Evolutionary conservation across 1,284 basidiomycete genomes (phyloP).

Genomic region (Boletus subluridellus): DNA sequence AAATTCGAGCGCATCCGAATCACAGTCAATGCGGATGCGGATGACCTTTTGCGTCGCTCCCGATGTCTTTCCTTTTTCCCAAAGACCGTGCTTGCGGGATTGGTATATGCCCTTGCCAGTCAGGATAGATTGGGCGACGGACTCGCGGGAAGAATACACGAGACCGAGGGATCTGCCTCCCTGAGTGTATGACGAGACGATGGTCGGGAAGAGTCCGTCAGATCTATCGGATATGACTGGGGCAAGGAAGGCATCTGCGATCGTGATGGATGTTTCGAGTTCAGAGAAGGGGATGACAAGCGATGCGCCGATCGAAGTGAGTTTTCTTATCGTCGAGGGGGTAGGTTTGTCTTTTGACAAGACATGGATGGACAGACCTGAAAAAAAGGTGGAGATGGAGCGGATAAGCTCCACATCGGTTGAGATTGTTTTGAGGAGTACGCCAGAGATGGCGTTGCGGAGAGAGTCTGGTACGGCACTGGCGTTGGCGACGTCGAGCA

Average conservation of each 20-base stretch:
- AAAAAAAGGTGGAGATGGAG: slow-evolving; percentile 72
- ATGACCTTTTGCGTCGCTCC: slow-evolving; percentile 91
- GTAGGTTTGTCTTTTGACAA: slow-evolving; percentile 55
- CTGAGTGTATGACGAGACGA: slow-evolving; percentile 75
- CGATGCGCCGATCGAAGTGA: slow-evolving; percentile 58
- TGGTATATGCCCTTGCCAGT: slow-evolving; percentile 95
- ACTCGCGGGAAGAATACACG: slow-evolving; percentile 94
- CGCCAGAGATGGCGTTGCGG: slow-evolving; percentile 69
- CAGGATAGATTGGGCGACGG: slow-evolving; percentile 82
- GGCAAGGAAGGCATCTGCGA: slow-evolving; percentile 85
- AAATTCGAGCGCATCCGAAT: slow-evolving; percentile 90
- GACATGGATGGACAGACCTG: slow-evolving; percentile 60
- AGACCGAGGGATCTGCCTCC: slow-evolving; percentile 83
- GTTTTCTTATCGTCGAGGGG: slow-evolving; percentile 51
- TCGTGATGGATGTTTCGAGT: slow-evolving; percentile 63
- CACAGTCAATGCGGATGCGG: slow-evolving; percentile 86
- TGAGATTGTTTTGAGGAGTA: slow-evolving; percentile 67
- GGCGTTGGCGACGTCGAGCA: slow-evolving; percentile 68
- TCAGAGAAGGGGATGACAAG: slow-evolving; percentile 73
- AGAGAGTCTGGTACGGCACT: slow-evolving; percentile 73
- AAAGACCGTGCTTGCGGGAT: slow-evolving; percentile 92
- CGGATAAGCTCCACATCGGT: slow-evolving; percentile 68
- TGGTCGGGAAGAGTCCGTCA: slow-evolving; percentile 91
- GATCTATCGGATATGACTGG: slow-evolving; percentile 82
- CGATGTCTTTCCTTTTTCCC: slow-evolving; percentile 96